Percentiles rank a stretch among this genome's conserved stretches.
phyloP scores from a whole-genome alignment of 495 filamentous ascomycete species.

The Amphirosellinia nigrospora region DNA sequence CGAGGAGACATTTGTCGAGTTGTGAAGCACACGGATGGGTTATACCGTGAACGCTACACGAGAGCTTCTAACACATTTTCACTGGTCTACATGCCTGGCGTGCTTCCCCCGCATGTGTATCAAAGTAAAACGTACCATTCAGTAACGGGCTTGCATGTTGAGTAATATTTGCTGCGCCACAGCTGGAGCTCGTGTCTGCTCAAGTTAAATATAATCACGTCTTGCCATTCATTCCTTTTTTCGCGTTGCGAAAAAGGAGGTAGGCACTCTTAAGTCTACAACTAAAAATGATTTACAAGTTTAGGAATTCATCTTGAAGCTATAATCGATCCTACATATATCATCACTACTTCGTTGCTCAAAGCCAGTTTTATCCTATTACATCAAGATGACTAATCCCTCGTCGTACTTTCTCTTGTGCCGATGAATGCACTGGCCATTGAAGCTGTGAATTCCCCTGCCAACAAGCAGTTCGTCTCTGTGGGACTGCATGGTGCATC shows the following conservation, averaged over 20 bases:
- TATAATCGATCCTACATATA: background rate
- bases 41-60: background rate
- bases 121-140: background rate
- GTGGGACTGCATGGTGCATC: background rate
- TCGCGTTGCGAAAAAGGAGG: background rate
- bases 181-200: background rate
- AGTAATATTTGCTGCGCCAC: background rate
- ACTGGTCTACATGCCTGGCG: background rate
- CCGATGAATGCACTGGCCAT: background rate
- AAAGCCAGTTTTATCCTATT: background rate
- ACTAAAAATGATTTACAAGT: no score
- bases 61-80: background rate
- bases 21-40: background rate
- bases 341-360: background rate
- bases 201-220: background rate
- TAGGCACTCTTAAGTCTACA: background rate
- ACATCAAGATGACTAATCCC: background rate
- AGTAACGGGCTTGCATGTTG: background rate
- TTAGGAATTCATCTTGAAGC: background rate
- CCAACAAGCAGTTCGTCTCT: slow-evolving; percentile 18
- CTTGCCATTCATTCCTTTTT: background rate
- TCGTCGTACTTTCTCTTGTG: slow-evolving; percentile 18
- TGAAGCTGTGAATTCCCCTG: background rate
- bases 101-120: background rate
- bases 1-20: no score